A percentile compares a stretch with the other conserved stretches of the same genome.
phyloP scores from a whole-genome alignment of 306 rosid genomes.

The Fragaria ananassa region DNA sequence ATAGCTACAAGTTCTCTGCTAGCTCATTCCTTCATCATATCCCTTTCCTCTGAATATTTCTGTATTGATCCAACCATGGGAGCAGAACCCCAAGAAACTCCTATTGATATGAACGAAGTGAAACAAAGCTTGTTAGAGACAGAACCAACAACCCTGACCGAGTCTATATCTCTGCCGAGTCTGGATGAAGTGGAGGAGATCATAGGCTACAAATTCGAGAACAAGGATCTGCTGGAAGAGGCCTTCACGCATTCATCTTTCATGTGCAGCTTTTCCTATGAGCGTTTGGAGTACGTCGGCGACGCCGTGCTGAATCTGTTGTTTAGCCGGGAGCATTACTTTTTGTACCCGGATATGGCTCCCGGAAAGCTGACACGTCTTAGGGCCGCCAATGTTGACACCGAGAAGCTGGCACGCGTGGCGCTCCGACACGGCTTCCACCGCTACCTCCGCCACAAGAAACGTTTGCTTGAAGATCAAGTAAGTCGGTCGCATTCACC shows the following conservation, averaged over 20 bases:
- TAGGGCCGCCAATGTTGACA: constrained; percentile 55
- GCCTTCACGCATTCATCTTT: constrained; percentile 49
- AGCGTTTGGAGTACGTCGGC: constrained; percentile 50
- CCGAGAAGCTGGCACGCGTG: constrained; percentile 66
- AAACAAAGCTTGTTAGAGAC: not conserved
- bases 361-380: constrained; percentile 52
- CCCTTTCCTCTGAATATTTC: not conserved
- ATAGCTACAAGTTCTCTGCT: not conserved
- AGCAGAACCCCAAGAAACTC: constrained; percentile 5
- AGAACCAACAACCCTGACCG: not conserved
- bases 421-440: constrained; percentile 48
- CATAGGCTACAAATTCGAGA: constrained; percentile 38
- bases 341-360: constrained; percentile 27
- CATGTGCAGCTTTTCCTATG: constrained; percentile 19
- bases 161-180: not conserved
- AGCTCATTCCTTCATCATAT: not conserved
- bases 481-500: constrained; percentile 24
- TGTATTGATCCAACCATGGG: not conserved
- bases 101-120: not conserved
- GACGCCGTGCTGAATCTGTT: constrained; percentile 49
- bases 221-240: constrained; percentile 39
- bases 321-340: constrained; percentile 42
- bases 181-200: constrained; percentile 43
- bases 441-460: constrained; percentile 48
- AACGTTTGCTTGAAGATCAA: constrained; percentile 31